phyloP scores from a whole-genome alignment of 2,329 filamentous ascomycete genomes.

The Colletotrichum sansevieriae region DNA sequence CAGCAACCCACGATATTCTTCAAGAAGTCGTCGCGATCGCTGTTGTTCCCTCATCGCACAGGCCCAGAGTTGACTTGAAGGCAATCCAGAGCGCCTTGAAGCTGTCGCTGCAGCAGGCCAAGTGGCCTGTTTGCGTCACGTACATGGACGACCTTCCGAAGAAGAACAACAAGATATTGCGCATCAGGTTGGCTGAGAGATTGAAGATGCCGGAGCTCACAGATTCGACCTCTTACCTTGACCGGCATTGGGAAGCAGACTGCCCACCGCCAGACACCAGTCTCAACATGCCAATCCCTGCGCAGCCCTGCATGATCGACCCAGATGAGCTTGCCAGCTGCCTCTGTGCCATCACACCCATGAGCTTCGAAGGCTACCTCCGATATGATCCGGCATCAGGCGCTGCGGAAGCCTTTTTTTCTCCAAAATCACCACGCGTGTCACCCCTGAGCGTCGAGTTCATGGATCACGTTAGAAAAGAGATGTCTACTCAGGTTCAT shows the following conservation, averaged over 20 bases:
- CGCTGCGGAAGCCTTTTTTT: constrained; percentile 44
- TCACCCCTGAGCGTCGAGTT: constrained; percentile 14
- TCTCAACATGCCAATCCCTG: constrained; percentile 56
- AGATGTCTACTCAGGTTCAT: constrained; percentile 42
- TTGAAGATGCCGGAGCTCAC: constrained; percentile 59
- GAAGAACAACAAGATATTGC: constrained; percentile 69
- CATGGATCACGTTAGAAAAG: constrained; percentile 40
- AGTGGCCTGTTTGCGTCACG: constrained; percentile 64
- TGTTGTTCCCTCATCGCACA: constrained; percentile 60
- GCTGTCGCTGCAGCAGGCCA: constrained; percentile 63
- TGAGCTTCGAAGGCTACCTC: constrained; percentile 41
- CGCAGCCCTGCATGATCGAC: constrained; percentile 51
- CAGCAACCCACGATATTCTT: constrained; percentile 63
- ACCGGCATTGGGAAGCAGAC: constrained; percentile 62
- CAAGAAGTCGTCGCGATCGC: constrained; percentile 69
- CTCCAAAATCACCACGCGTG: constrained; percentile 39
- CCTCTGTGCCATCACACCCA: constrained; percentile 43
- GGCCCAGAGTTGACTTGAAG: constrained; percentile 61
- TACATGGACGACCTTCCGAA: constrained; percentile 69
- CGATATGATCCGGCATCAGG: constrained; percentile 17
- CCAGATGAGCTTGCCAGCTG: constrained; percentile 45
- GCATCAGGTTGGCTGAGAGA: constrained; percentile 64
- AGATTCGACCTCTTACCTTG: constrained; percentile 57
- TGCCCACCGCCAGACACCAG: constrained; percentile 63
- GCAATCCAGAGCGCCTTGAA: constrained; percentile 61